A percentile compares a stretch with the other conserved stretches of the same genome.
These are phyloP conservation scores for Pythium periplocum DNA, from an alignment of 352 stramenopile genomes.

Conservation along the genomic window DNA sequence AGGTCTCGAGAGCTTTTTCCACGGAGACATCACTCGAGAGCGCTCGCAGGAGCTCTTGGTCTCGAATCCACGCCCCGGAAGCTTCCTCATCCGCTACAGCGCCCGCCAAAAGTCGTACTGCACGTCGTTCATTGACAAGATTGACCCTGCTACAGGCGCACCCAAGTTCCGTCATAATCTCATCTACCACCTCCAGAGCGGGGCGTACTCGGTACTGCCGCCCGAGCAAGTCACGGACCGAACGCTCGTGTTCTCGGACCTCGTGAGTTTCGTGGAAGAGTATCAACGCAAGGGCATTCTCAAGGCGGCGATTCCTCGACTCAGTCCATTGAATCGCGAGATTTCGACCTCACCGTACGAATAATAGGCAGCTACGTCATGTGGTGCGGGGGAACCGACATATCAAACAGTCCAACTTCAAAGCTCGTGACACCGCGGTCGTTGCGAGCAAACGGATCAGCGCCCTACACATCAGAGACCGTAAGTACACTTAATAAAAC, in stretches of 20 bases:
- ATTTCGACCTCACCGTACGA: conserved; percentile 32
- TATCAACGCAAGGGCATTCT: conserved; percentile 70
- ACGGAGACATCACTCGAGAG: conserved; percentile 62
- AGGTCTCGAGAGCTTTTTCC: conserved; percentile 72
- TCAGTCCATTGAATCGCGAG: conserved; percentile 46
- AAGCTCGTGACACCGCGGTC: conserved; percentile 25
- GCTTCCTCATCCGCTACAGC: conserved; percentile 77
- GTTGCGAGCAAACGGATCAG: conserved; percentile 28
- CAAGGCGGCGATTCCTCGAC: conserved; percentile 35
- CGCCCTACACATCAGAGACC: conserved; percentile 15
- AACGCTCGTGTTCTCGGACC: conserved; percentile 52
- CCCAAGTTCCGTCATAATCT: conserved; percentile 63
- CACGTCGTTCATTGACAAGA: conserved; percentile 54
- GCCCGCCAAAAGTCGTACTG: conserved; percentile 59
- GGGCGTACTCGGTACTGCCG: conserved; percentile 56
- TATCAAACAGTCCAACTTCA: conserved; percentile 30
- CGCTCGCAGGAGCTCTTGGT: conserved; percentile 40
- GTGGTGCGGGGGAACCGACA: conserved; percentile 28
- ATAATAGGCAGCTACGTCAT: conserved; percentile 19
- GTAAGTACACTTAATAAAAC: too few relatives aligned
- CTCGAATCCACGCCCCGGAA: conserved; percentile 23
- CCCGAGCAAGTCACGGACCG: conserved; percentile 41
- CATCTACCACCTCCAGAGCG: conserved; percentile 60
- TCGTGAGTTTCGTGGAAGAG: conserved; percentile 72
- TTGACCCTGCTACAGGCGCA: conserved; percentile 25